Conservation (phyloP, 2,329 filamentous ascomycete species). For the Fusarium poae region DNA sequence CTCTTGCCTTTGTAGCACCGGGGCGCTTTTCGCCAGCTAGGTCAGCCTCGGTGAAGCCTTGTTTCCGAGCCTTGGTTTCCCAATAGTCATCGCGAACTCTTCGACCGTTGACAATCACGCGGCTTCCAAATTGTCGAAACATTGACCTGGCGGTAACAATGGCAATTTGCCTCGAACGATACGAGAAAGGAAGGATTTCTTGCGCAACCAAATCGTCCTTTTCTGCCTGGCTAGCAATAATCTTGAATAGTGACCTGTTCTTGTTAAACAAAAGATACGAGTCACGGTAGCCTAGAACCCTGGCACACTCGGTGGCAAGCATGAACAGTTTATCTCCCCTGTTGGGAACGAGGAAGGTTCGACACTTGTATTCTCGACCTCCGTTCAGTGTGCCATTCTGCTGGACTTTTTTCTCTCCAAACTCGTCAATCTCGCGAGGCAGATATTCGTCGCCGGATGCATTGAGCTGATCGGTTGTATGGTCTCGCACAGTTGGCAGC, state of each 20-base stretch:
- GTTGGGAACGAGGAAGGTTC: constrained; percentile 92
- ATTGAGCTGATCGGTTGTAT: constrained; percentile 95
- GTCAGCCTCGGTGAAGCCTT: constrained; percentile 98
- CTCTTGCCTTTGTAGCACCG: constrained; percentile 87
- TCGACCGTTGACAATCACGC: constrained; percentile 89
- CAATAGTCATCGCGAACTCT: constrained; percentile 98
- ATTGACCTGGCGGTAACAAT: constrained; percentile 98
- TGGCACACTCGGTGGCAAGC: constrained; percentile 96
- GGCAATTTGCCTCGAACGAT: constrained; percentile 97
- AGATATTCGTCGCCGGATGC: constrained; percentile 93
- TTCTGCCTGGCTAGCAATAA: constrained; percentile 94
- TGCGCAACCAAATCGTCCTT: constrained; percentile 97
- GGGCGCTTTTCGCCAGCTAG: constrained; percentile 95
- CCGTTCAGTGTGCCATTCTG: constrained; percentile 84
- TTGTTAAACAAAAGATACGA: constrained; percentile 99
- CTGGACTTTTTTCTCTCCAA: constrained; percentile 94
- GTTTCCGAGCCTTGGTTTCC: constrained; percentile 96
- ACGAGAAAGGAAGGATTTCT: constrained; percentile 96
- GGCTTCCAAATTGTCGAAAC: constrained; percentile 98
- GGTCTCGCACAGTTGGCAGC: constrained; percentile 93
- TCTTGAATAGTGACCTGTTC: constrained; percentile 96
- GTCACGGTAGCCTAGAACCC: constrained; percentile 92
- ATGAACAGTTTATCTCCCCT: constrained; percentile 96
- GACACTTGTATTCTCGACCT: constrained; percentile 88
- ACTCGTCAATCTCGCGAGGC: constrained; percentile 91